These are phyloP conservation scores for Colletotrichum sp. DNA, from an alignment of 2,329 filamentous ascomycete genomes.

Conservation along the genomic window DNA sequence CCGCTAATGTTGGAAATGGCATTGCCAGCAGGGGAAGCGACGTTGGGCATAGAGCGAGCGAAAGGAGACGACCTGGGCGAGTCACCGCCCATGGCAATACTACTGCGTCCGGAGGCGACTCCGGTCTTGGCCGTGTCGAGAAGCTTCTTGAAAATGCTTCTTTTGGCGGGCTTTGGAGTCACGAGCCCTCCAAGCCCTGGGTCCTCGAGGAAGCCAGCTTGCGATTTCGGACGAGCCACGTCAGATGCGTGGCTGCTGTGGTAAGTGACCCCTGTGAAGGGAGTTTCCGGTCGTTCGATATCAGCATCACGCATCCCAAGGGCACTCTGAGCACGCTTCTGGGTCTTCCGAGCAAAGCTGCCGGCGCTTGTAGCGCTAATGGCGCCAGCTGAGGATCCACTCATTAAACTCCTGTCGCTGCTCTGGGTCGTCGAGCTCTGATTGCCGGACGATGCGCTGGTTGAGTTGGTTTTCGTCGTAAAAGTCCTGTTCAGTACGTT, in stretches of 20 bases:
- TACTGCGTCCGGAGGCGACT: constrained; percentile 86
- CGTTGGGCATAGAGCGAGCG: constrained; percentile 44
- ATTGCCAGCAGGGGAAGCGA: constrained; percentile 51
- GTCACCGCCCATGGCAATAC: constrained; percentile 69
- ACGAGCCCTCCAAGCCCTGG: constrained; percentile 80
- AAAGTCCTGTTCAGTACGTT: constrained; percentile 77
- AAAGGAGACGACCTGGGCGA: constrained; percentile 48
- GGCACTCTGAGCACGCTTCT: constrained; percentile 67
- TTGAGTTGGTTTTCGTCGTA: constrained; percentile 87
- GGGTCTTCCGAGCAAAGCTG: constrained; percentile 82
- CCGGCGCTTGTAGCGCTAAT: constrained; percentile 96
- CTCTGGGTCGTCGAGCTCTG: constrained; percentile 77
- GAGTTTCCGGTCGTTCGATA: constrained; percentile 62
- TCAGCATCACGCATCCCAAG: constrained; percentile 65
- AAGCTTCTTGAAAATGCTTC: constrained; percentile 94
- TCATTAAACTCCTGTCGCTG: constrained; percentile 90
- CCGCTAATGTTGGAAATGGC: constrained; percentile 32
- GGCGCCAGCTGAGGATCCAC: constrained; percentile 85
- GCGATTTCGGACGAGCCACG: constrained; percentile 67
- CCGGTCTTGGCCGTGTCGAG: constrained; percentile 93
- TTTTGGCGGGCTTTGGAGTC: constrained; percentile 78
- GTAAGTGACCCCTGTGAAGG: constrained; percentile 83
- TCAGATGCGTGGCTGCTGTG: constrained; percentile 84
- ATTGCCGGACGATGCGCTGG: constrained; percentile 76
- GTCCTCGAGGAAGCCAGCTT: constrained; percentile 70